Conservation (phyloP, 1,284 basidiomycete species). For the Microbotryum violaceum region DNA sequence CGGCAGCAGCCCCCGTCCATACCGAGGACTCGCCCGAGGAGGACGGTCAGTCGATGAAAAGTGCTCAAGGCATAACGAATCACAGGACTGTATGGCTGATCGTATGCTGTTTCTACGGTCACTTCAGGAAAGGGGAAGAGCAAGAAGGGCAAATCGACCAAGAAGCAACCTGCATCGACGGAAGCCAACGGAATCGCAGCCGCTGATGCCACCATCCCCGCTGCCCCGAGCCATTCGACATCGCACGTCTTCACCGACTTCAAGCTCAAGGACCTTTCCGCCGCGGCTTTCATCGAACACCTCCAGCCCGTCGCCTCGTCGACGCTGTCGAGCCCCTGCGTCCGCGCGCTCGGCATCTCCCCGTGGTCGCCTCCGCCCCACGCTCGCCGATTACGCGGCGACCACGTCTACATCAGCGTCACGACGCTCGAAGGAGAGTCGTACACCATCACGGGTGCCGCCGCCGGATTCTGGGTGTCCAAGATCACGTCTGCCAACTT, state of each 20-base stretch:
- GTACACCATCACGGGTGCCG: conserved; percentile 48
- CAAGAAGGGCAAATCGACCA: conserved; percentile 17
- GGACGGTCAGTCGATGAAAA: conserved; percentile 10
- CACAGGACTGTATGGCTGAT: not conserved
- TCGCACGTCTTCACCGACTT: conserved; percentile 24
- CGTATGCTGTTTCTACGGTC: not conserved
- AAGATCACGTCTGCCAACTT: conserved; percentile 44
- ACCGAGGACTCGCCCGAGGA: not conserved
- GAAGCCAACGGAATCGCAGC: not conserved
- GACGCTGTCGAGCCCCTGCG: conserved; percentile 29
- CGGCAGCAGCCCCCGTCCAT: not conserved
- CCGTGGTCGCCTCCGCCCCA: conserved; percentile 54
- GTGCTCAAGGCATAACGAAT: not conserved
- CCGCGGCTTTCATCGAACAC: conserved; percentile 10
- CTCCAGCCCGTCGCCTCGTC: conserved; percentile 11
- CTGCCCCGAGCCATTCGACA: not conserved
- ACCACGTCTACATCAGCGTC: conserved; percentile 51
- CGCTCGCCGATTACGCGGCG: conserved; percentile 47
- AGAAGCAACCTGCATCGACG: conserved; percentile 2
- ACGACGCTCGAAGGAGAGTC: conserved; percentile 51
- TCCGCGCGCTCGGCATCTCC: conserved; percentile 48
- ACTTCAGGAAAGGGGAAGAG: conserved; percentile 25
- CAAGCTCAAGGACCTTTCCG: conserved; percentile 8
- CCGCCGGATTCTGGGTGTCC: conserved; percentile 51
- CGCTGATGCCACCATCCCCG: not conserved